Percentiles rank a stretch among this genome's conserved stretches.
Conservation (phyloP, 768 basidiomycete species). For the Trametes cingulata region DNA sequence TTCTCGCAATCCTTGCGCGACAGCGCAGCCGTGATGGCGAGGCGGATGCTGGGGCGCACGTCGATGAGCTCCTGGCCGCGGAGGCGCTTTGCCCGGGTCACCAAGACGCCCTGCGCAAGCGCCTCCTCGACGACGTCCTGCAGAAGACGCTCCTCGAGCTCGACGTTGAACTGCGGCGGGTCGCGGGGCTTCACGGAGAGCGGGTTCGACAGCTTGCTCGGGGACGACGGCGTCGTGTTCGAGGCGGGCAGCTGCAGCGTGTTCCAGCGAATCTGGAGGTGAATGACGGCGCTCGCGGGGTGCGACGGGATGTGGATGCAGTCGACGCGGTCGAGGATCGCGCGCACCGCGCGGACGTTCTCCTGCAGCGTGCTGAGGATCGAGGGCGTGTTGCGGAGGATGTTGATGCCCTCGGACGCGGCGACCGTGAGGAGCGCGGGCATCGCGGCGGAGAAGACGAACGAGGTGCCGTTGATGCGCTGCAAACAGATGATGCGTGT, state of each 20-base stretch:
- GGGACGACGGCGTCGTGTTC: constrained; percentile 4
- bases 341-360: constrained; percentile 77
- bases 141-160: constrained; percentile 73
- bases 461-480: constrained; percentile 94
- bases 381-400: constrained; percentile 73
- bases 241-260: constrained; percentile 26
- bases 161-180: constrained; percentile 50
- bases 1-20: constrained; percentile 92
- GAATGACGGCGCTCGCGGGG: constrained; percentile 84
- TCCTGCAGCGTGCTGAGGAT: constrained; percentile 77
- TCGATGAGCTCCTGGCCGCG: constrained; percentile 84
- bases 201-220: constrained; percentile 51
- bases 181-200: constrained; percentile 48
- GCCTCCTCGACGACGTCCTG: constrained; percentile 94
- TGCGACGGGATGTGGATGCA: constrained; percentile 85
- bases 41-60: constrained; percentile 77
- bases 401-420: constrained; percentile 82
- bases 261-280: constrained; percentile 62
- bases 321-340: constrained; percentile 80
- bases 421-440: constrained; percentile 88
- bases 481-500: constrained; percentile 31
- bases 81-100: constrained; percentile 82
- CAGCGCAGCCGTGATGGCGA: constrained; percentile 78
- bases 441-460: constrained; percentile 95
- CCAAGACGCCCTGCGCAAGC: constrained; percentile 76